A percentile compares a stretch with the other conserved stretches of the same genome.
Evolutionary conservation across 2,329 filamentous ascomycete genomes (phyloP).

Genomic region (Aureobasidium pullulans): DNA sequence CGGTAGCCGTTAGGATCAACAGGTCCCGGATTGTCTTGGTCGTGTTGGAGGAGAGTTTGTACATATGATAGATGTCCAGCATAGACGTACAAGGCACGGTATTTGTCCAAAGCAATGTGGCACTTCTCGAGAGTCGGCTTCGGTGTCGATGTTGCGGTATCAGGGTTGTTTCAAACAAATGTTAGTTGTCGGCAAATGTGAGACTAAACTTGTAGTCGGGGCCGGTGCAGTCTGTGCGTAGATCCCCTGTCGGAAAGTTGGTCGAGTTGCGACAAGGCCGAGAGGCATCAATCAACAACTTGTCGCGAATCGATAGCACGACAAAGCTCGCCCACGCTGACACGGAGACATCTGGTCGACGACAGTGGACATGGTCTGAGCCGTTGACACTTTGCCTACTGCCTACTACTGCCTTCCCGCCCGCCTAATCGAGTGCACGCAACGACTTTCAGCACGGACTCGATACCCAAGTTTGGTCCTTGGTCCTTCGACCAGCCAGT

Average conservation of each 20-base stretch:
- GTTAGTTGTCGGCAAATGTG: not conserved
- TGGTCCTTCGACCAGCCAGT: not conserved
- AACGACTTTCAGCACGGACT: not conserved
- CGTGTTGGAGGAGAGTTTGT: not conserved
- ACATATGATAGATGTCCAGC: not conserved
- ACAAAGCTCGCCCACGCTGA: not conserved
- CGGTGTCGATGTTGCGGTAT: no score
- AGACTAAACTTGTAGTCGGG: not conserved
- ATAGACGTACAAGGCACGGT: no score
- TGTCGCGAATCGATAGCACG: not conserved
- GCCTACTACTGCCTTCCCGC: not conserved
- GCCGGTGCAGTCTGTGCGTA: not conserved
- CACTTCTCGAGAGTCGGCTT: no score
- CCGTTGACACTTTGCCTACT: not conserved
- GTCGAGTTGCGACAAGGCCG: no score
- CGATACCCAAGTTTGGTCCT: not conserved
- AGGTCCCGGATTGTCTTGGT: not conserved
- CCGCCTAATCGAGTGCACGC: not conserved
- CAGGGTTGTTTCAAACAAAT: no score
- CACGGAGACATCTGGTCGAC: not conserved
- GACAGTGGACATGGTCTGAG: not conserved
- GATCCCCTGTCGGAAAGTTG: not conserved
- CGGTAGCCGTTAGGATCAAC: not conserved
- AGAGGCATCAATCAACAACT: not conserved
- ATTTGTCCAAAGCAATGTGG: no score